Evolutionary conservation across 192 early-diverging fungal genomes (phyloP).

Genomic region (Geranomyces michiganensis): DNA sequence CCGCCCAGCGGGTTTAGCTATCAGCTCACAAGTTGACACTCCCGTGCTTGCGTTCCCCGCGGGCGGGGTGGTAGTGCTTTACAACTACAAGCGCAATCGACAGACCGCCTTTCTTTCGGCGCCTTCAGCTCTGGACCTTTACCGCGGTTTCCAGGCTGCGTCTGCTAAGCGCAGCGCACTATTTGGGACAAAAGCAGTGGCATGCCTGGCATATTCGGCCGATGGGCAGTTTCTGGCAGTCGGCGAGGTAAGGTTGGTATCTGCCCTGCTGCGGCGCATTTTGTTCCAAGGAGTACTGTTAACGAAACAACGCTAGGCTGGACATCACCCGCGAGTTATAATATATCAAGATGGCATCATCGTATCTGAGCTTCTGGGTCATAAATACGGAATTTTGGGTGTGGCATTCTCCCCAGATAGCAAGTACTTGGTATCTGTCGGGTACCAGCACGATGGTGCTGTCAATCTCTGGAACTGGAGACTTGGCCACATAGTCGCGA

Average conservation of each 20-base stretch:
- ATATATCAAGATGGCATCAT: slow-evolving; percentile 68
- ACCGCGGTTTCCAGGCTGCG: slow-evolving; percentile 57
- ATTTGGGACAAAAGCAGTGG: slow-evolving; percentile 56
- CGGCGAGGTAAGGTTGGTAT: slow-evolving; percentile 64
- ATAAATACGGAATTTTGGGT: slow-evolving; percentile 76
- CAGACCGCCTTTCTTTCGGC: slow-evolving; percentile 63
- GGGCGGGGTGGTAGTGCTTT: slow-evolving; percentile 72
- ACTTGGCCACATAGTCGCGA: slow-evolving; percentile 61
- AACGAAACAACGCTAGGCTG: no score
- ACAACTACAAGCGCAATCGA: slow-evolving; percentile 70
- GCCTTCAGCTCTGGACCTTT: slow-evolving; percentile 66
- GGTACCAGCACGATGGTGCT: slow-evolving; percentile 81
- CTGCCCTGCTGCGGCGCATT: no score
- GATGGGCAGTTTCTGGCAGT: slow-evolving; percentile 74
- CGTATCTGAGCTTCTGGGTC: slow-evolving; percentile 66
- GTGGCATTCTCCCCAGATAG: slow-evolving; percentile 74
- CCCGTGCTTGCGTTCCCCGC: slow-evolving; percentile 74
- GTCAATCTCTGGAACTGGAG: slow-evolving; percentile 85
- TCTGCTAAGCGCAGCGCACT: background rate
- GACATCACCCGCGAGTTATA: slow-evolving; percentile 76
- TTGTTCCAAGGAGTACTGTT: no score
- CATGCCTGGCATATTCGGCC: slow-evolving; percentile 72
- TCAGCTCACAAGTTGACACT: slow-evolving; percentile 40
- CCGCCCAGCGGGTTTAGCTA: slow-evolving; percentile 53
- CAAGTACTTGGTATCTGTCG: slow-evolving; percentile 71